Conservation (phyloP, 1,139 yeast genomes). For the Scheffersomyces parashehatae region DNA sequence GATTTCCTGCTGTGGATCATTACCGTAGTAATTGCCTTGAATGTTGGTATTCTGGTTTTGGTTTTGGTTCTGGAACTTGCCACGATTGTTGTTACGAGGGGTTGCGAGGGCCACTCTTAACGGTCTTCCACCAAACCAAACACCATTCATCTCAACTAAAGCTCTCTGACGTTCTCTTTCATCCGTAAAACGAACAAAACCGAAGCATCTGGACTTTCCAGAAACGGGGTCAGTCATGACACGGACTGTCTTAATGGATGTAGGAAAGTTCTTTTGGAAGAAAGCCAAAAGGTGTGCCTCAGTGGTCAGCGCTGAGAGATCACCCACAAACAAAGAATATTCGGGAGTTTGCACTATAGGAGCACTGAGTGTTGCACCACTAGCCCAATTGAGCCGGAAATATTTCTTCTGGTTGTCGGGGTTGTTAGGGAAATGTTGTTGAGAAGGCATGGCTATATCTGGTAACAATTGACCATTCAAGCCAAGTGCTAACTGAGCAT, state of each 20-base stretch:
- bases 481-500: conserved; percentile 64
- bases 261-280: conserved; percentile 61
- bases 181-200: conserved; percentile 68
- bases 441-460: conserved; percentile 50
- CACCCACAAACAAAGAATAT: conserved; percentile 75
- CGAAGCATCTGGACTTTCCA: conserved; percentile 74
- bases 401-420: conserved; percentile 59
- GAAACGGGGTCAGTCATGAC: conserved; percentile 77
- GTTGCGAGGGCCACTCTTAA: conserved; percentile 72
- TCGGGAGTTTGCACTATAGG: conserved; percentile 55
- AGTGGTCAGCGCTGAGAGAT: conserved; percentile 69
- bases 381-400: conserved; percentile 74
- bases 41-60: background rate
- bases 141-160: conserved; percentile 71
- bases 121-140: conserved; percentile 72
- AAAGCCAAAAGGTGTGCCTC: conserved; percentile 69
- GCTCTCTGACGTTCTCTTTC: conserved; percentile 67
- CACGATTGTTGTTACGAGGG: conserved; percentile 36
- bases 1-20: conserved; percentile 4
- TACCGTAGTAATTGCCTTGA: conserved; percentile 1
- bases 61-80: conserved; percentile 2
- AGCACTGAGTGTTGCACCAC: conserved; percentile 60
- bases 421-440: conserved; percentile 41
- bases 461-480: conserved; percentile 69
- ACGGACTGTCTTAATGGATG: conserved; percentile 65